These are phyloP conservation scores for Poteriospumella lacustris DNA, from an alignment of 108 stramenopile genomes.

Conservation along the genomic window DNA sequence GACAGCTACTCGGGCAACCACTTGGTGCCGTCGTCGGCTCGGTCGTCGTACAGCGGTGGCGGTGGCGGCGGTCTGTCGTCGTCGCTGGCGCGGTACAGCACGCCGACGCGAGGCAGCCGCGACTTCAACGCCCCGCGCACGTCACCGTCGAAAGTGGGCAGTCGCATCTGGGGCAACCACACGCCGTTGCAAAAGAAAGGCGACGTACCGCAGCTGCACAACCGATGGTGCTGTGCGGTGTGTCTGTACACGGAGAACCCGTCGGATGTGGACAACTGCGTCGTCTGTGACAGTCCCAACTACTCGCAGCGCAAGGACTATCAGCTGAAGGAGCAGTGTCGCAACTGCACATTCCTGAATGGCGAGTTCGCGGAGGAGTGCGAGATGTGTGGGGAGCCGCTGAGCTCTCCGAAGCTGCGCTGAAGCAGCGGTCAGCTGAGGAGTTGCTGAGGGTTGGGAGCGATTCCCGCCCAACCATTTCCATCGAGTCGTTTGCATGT, in stretches of 20 bases:
- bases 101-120: not conserved
- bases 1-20: too few species aligned
- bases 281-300: slow-evolving; percentile 14
- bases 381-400: slow-evolving; percentile 29
- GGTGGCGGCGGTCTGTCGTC: too few species aligned
- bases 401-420: too few species aligned
- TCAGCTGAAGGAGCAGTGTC: slow-evolving; percentile 12
- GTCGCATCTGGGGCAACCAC: slow-evolving; percentile 17
- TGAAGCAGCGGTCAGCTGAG: too few species aligned
- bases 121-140: not conserved
- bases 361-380: slow-evolving; percentile 26
- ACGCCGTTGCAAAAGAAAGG: slow-evolving; percentile 16
- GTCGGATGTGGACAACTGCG: not conserved
- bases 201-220: not conserved
- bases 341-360: slow-evolving; percentile 25
- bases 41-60: too few species aligned
- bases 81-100: not conserved
- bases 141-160: slow-evolving; percentile 24
- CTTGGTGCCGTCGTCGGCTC: too few species aligned
- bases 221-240: slow-evolving; percentile 13
- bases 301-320: slow-evolving; percentile 10
- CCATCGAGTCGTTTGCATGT: too few species aligned
- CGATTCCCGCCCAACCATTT: too few species aligned
- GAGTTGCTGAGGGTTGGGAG: too few species aligned
- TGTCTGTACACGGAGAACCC: slow-evolving; percentile 18